Percentiles rank a stretch among this genome's conserved stretches.
Conservation (phyloP, 495 filamentous ascomycete species). For the Symbiotaphrina buchneri region DNA sequence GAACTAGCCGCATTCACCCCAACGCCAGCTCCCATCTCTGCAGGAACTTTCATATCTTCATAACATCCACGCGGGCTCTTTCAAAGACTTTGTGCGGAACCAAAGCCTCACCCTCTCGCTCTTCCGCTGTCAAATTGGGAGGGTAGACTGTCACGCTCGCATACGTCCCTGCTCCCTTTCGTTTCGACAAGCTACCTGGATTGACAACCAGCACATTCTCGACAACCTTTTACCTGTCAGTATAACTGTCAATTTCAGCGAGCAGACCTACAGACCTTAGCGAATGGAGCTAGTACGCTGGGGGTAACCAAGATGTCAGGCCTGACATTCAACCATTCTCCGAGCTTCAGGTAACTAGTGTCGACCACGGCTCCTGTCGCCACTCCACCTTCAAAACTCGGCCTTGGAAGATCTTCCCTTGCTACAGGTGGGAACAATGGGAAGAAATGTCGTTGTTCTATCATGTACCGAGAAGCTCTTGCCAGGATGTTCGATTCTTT, state of each 20-base stretch:
- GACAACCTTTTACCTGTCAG: constrained; percentile 33
- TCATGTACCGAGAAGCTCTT: constrained; percentile 43
- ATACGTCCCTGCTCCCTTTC: constrained; percentile 57
- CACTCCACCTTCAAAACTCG: constrained; percentile 12
- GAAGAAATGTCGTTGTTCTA: constrained; percentile 78
- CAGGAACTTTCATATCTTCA: constrained; percentile 44
- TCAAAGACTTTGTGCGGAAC: constrained; percentile 56
- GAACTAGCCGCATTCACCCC: too few relatives aligned
- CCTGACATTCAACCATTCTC: constrained; percentile 64
- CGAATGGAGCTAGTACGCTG: constrained; percentile 64
- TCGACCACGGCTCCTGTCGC: constrained; percentile 60
- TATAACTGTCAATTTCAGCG: too few relatives aligned
- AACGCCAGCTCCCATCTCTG: too few relatives aligned
- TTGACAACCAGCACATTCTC: constrained; percentile 74
- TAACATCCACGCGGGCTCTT: constrained; percentile 66
- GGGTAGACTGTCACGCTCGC: constrained; percentile 55
- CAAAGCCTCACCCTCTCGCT: constrained; percentile 27
- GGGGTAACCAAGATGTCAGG: constrained; percentile 77
- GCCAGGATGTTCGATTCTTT: constrained; percentile 35
- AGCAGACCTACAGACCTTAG: too few relatives aligned
- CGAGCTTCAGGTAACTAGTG: constrained; percentile 65
- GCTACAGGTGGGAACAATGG: constrained; percentile 66
- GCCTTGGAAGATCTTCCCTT: constrained; percentile 38
- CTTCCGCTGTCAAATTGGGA: constrained; percentile 29
- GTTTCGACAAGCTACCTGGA: constrained; percentile 68